A percentile compares a stretch with the other conserved stretches of the same genome.
phyloP scores from a whole-genome alignment of 1,284 basidiomycete genomes.

The Cryptococcus sp. region DNA sequence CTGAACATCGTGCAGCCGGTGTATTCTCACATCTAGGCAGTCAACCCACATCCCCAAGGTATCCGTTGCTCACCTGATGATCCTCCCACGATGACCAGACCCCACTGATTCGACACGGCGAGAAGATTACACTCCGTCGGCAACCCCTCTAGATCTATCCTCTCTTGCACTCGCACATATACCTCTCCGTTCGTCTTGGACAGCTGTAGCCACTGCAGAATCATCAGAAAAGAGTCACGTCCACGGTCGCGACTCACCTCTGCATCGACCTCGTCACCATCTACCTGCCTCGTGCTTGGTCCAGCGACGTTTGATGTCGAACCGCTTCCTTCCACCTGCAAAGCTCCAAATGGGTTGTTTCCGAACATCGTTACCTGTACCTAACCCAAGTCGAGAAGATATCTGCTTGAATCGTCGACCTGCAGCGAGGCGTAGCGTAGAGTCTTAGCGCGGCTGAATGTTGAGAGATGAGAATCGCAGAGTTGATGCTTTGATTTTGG shows the following conservation, averaged over 20 bases:
- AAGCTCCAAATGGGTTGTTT: slow-evolving; percentile 32
- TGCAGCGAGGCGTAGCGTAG: no score
- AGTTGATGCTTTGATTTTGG: no score
- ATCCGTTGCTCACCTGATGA: slow-evolving; percentile 29
- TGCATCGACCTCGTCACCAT: slow-evolving; percentile 41
- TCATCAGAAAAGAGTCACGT: not conserved
- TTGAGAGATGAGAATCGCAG: no score
- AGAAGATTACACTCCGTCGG: slow-evolving; percentile 45
- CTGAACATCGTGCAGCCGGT: slow-evolving; percentile 33
- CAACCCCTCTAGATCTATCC: slow-evolving; percentile 33
- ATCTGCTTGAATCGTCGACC: no score
- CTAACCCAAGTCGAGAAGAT: no score
- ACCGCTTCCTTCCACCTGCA: slow-evolving; percentile 20
- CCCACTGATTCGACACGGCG: slow-evolving; percentile 43
- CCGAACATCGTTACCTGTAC: slow-evolving; percentile 16
- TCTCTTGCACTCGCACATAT: slow-evolving; percentile 40
- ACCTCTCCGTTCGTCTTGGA: slow-evolving; percentile 45
- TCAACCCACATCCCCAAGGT: not conserved
- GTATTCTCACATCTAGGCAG: slow-evolving; percentile 33
- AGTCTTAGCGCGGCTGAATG: no score
- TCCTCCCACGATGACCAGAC: slow-evolving; percentile 45
- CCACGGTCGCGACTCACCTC: slow-evolving; percentile 24
- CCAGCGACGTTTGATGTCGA: slow-evolving; percentile 7
- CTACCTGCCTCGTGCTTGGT: slow-evolving; percentile 18
- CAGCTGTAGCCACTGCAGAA: slow-evolving; percentile 43